phyloP scores from a whole-genome alignment of 2,329 filamentous ascomycete species.

The Fonsecaea multimorphosa region DNA sequence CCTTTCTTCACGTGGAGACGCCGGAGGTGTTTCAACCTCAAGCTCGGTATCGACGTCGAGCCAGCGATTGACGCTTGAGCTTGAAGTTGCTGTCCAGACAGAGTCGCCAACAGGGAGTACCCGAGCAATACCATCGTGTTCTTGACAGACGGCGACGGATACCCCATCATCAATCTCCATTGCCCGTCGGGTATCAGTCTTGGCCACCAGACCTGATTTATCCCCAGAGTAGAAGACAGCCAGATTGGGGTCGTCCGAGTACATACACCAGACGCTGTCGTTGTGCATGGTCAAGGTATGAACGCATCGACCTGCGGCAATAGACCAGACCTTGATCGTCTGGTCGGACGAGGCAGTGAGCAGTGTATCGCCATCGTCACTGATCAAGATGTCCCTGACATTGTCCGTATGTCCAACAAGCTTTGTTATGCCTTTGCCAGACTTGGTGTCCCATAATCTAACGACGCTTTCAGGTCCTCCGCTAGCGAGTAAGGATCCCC shows the following conservation, averaged over 20 bases:
- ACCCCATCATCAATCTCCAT: slow-evolving; percentile 84
- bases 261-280: slow-evolving; percentile 95
- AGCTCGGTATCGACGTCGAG: slow-evolving; percentile 79
- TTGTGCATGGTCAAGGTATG: slow-evolving; percentile 99
- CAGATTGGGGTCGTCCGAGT: slow-evolving; percentile 83
- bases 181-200: slow-evolving; percentile 83
- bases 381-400: slow-evolving; percentile 87
- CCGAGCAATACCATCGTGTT: slow-evolving; percentile 74
- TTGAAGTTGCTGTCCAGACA: slow-evolving; percentile 88
- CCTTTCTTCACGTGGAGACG: slow-evolving; percentile 64
- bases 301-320: slow-evolving; percentile 93
- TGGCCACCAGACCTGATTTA: slow-evolving; percentile 89
- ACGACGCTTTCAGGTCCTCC: slow-evolving; percentile 94
- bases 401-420: slow-evolving; percentile 97
- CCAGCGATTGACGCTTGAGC: slow-evolving; percentile 93
- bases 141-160: slow-evolving; percentile 87
- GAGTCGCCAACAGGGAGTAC: slow-evolving; percentile 70
- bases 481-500: slow-evolving; percentile 81
- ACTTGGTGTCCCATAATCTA: slow-evolving; percentile 86
- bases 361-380: slow-evolving; percentile 85
- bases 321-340: slow-evolving; percentile 97
- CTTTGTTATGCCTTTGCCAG: slow-evolving; percentile 90
- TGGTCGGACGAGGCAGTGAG: slow-evolving; percentile 95
- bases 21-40: slow-evolving; percentile 62
- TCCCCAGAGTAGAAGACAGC: slow-evolving; percentile 95